These are phyloP conservation scores for Solanum medicagineum DNA, from an alignment of 257 asterid genomes.

Conservation along the genomic window DNA sequence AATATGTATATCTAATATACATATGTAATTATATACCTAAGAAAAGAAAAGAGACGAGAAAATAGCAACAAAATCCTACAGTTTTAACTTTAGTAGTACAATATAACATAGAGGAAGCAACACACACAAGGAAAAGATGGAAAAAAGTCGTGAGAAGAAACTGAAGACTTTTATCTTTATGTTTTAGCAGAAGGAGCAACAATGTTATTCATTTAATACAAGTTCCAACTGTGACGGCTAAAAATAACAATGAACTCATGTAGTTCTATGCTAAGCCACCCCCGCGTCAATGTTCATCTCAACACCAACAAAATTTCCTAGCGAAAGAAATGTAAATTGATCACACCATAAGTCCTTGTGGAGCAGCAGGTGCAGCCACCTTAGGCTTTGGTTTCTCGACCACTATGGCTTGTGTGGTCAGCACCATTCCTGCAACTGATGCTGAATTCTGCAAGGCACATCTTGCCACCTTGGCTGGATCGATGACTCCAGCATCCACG, in stretches of 20 bases:
- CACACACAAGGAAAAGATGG: no score
- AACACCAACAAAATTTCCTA: conserved; percentile 7
- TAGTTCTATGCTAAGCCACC: background rate
- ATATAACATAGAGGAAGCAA: no score
- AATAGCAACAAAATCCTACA: no score
- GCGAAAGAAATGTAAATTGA: background rate
- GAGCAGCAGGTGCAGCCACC: conserved; percentile 27
- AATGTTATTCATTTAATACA: background rate
- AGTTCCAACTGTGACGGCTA: background rate
- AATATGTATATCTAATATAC: no score
- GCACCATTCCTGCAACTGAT: conserved; percentile 96
- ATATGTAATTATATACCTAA: no score
- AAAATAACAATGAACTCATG: background rate
- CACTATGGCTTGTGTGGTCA: conserved; percentile 95
- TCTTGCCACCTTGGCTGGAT: conserved; percentile 91
- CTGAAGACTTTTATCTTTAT: no score
- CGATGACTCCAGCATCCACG: conserved; percentile 78
- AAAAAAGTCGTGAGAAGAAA: no score
- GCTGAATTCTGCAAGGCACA: conserved; percentile 88
- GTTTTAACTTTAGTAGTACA: no score
- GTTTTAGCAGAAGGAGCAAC: no score
- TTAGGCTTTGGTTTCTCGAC: conserved; percentile 80
- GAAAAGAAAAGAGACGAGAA: no score
- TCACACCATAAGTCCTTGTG: conserved; percentile 40
- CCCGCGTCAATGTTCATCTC: background rate